phyloP scores from a whole-genome alignment of 139 green algal genomes.

The Coelastrella sp. region DNA sequence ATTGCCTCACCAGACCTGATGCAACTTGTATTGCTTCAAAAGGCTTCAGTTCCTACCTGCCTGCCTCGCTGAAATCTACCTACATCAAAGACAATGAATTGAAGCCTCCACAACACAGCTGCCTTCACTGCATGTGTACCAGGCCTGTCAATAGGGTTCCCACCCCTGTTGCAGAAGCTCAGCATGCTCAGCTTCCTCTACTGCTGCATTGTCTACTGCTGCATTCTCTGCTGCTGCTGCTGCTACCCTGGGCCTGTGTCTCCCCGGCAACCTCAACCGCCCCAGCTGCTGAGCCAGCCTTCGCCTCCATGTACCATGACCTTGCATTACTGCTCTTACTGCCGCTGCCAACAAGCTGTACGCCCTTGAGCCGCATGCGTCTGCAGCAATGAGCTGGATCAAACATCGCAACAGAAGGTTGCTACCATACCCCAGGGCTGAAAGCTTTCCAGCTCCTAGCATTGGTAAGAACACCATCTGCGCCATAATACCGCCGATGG shows the following conservation, averaged over 20 bases:
- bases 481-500: conserved; percentile 39
- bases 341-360: conserved; percentile 2
- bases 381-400: conserved; percentile 7
- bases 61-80: too few relatives aligned
- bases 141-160: too few relatives aligned
- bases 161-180: too few relatives aligned
- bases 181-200: too few relatives aligned
- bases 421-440: neutral
- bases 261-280: neutral
- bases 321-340: conserved; percentile 6
- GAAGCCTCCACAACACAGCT: too few relatives aligned
- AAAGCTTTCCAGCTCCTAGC: conserved; percentile 26
- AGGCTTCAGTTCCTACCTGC: too few relatives aligned
- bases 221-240: neutral
- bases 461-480: conserved; percentile 42
- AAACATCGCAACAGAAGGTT: conserved; percentile 22
- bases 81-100: too few relatives aligned
- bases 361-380: neutral
- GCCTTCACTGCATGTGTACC: too few relatives aligned
- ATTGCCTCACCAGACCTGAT: too few relatives aligned
- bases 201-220: too few relatives aligned
- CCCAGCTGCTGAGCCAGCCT: neutral
- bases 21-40: too few relatives aligned
- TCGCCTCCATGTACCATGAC: neutral
- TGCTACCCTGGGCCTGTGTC: neutral